Conservation (phyloP, 257 asterid species). For the Solanum infundibuliforme region DNA sequence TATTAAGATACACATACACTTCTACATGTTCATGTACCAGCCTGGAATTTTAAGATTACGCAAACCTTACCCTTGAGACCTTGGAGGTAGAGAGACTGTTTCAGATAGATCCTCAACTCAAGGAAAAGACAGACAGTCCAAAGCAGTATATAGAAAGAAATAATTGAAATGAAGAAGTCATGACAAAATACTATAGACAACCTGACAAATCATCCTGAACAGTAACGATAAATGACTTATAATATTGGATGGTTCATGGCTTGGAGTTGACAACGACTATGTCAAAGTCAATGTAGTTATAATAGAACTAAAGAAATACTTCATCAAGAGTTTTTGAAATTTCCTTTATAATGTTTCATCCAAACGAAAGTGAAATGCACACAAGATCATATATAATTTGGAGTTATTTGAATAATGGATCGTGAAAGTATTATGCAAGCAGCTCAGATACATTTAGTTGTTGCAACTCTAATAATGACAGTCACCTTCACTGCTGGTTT, state of each 20-base stretch:
- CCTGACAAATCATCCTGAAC: background rate
- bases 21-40: background rate
- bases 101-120: background rate
- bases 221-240: background rate
- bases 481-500: constrained; percentile 13
- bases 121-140: background rate
- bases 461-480: background rate
- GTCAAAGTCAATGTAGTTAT: background rate
- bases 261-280: background rate
- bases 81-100: background rate
- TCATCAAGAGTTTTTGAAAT: background rate
- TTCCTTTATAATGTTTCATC: background rate
- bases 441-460: background rate
- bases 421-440: background rate
- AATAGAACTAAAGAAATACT: background rate
- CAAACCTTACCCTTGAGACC: background rate
- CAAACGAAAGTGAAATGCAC: background rate
- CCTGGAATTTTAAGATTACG: background rate
- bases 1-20: background rate
- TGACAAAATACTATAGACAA: background rate
- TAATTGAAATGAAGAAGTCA: background rate
- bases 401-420: background rate
- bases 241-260: background rate
- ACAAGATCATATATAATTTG: background rate
- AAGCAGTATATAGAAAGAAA: background rate